Conservation (phyloP, 2,329 filamentous ascomycete genomes). For the Rhinocladiella mackenziei region DNA sequence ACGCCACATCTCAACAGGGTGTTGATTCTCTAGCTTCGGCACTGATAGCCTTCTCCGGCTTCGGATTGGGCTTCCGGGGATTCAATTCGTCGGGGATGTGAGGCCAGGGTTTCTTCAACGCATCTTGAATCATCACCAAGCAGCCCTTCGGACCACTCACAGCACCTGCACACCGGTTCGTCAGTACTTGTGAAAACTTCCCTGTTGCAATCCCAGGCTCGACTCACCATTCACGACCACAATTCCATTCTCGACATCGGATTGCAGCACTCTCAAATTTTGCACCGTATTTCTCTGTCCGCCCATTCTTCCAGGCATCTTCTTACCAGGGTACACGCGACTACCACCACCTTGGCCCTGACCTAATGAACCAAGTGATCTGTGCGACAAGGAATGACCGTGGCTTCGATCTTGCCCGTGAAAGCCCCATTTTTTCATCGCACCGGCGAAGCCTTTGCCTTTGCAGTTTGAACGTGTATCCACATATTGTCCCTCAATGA, state of each 20-base stretch:
- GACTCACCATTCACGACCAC: conserved; percentile 75
- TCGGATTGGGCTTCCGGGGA: conserved; percentile 11
- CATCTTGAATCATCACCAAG: conserved; percentile 80
- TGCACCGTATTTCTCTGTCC: conserved; percentile 82
- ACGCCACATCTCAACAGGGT: no score
- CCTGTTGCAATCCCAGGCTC: not conserved
- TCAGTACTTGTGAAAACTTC: conserved; percentile 1
- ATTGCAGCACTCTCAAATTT: conserved; percentile 83
- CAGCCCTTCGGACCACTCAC: conserved; percentile 86
- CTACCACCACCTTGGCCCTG: conserved; percentile 89
- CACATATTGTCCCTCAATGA: conserved; percentile 82
- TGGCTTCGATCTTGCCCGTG: conserved; percentile 84
- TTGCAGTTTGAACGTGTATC: conserved; percentile 75
- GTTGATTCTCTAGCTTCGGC: conserved; percentile 15
- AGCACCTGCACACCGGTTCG: conserved; percentile 45
- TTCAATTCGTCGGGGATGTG: conserved; percentile 37
- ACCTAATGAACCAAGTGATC: conserved; percentile 84
- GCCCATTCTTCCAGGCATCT: conserved; percentile 96
- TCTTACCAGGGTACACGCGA: conserved; percentile 90
- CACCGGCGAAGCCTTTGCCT: conserved; percentile 92
- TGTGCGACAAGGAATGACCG: conserved; percentile 92
- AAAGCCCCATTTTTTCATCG: conserved; percentile 96
- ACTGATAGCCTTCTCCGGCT: conserved; percentile 13
- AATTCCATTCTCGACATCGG: conserved; percentile 81
- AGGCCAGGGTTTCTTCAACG: conserved; percentile 79